These are phyloP conservation scores for Pyracantha coccinea DNA, from an alignment of 331 rosid species.

Conservation along the genomic window DNA sequence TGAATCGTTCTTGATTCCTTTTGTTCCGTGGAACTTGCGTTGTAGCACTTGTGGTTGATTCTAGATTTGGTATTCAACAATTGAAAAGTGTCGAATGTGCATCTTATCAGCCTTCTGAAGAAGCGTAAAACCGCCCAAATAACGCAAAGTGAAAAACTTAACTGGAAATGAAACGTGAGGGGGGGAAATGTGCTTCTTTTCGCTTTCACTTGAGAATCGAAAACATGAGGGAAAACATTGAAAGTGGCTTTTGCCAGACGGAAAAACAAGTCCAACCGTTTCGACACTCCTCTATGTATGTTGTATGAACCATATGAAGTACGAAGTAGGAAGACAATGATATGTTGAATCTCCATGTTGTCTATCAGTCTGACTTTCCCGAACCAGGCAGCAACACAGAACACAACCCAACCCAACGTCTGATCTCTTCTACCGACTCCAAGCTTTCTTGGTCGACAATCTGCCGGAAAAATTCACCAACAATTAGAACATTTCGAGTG, in stretches of 20 bases:
- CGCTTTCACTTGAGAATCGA: background rate
- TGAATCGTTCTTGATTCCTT: constrained; percentile 15
- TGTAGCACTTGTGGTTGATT: constrained; percentile 10
- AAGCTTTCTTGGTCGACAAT: constrained; percentile 70
- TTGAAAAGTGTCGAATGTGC: background rate
- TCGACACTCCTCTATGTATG: background rate
- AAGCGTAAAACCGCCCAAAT: background rate
- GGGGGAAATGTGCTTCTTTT: background rate
- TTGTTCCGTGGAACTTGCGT: constrained; percentile 1
- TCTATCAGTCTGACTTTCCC: constrained; percentile 73
- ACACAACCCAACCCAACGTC: constrained; percentile 62
- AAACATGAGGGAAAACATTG: background rate
- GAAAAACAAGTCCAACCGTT: background rate
- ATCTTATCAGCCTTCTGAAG: background rate
- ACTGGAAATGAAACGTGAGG: background rate
- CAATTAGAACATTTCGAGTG: background rate
- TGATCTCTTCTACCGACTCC: constrained; percentile 52
- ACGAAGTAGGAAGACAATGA: background rate
- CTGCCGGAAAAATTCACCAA: constrained; percentile 24
- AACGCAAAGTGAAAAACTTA: background rate
- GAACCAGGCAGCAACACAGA: constrained; percentile 84
- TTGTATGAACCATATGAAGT: too few species aligned
- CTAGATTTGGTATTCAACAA: background rate
- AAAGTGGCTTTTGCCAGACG: background rate
- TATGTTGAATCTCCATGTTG: constrained; percentile 67